Evolutionary conservation across 75 land plant genomes (phyloP), one percentile per base, ranked within the genome.

Genomic region (Isoetes taiwanensis): DNA sequence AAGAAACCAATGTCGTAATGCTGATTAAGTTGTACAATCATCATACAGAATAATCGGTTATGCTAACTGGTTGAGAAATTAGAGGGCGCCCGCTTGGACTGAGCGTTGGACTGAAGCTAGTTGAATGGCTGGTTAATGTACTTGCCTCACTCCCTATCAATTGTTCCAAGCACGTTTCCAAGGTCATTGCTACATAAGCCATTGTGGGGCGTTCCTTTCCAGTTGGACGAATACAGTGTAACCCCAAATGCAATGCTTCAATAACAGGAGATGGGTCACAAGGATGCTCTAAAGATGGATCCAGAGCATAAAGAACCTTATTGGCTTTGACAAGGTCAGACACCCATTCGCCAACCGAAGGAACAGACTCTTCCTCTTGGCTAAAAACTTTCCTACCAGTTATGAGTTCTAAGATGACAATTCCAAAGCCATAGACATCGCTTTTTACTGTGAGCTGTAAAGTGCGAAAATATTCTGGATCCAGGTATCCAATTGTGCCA

Each of bases 121-220:
- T n/a, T n/a, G n/a, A n/a, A n/a, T n/a, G n/a, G n/a, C n/a, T n/a
- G n/a, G n/a, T n/a, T n/a, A n/a, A n/a, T n/a, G n/a, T n/a, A n/a
- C n/a, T n/a, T n/a, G n/a, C n/a, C n/a, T n/a, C n/a, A n/a, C n/a
- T n/a, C n/a, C n/a, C n/a, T n/a, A n/a, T n/a, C n/a, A n/a, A n/a
- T n/a, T n/a, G n/a, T n/a, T n/a, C n/a, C n/a, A n/a, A n/a, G n/a
- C n/a, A n/a, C n/a, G n/a, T n/a, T 33, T 64, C 58, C 14, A 71
- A 21, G 2, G 26, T 37, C 23, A 30, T 33, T 27, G 63, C 68
- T 20, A 71, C 67, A 14, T 71, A 67, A 19, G 32, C 55, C 74
- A 65, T 65, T 1, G 62, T 40, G 0, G 74, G 74, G 12, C 74
- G 43, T 1, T 68, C 71, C 28, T 59, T 60, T 9, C 68, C 63